Percentiles rank a stretch among this genome's conserved stretches.
These are phyloP conservation scores for Calonectria pseudoturangicola DNA, from an alignment of 2,329 filamentous ascomycete genomes.

Conservation along the genomic window DNA sequence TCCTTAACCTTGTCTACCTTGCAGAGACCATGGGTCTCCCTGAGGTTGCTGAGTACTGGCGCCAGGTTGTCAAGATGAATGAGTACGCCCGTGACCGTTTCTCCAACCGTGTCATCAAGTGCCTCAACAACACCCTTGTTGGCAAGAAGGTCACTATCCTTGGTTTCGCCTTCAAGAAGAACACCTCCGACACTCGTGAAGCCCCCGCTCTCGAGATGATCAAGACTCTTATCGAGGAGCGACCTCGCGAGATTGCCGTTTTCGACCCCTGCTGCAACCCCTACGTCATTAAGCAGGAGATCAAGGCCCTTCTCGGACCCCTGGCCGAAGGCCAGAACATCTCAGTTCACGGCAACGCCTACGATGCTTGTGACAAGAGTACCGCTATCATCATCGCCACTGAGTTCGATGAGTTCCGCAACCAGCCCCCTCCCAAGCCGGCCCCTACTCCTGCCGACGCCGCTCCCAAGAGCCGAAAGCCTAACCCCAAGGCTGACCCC, in stretches of 20 bases:
- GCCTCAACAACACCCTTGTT: constrained; percentile 80
- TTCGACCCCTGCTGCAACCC: constrained; percentile 80
- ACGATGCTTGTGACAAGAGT: constrained; percentile 69
- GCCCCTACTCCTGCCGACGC: constrained; percentile 53
- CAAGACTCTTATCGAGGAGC: constrained; percentile 78
- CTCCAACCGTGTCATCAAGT: constrained; percentile 77
- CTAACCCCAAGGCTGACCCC: constrained; percentile 66
- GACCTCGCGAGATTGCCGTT: constrained; percentile 77
- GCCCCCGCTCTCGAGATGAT: constrained; percentile 81
- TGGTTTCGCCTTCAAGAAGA: constrained; percentile 87
- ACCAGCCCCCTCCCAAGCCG: constrained; percentile 59
- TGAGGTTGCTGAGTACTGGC: constrained; percentile 86
- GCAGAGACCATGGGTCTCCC: constrained; percentile 81
- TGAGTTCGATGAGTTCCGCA: constrained; percentile 74
- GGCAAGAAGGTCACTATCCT: constrained; percentile 84
- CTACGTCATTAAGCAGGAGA: constrained; percentile 69
- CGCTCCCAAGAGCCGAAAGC: constrained; percentile 59
- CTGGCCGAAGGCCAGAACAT: constrained; percentile 65
- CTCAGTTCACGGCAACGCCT: constrained; percentile 68
- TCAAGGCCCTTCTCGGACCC: constrained; percentile 65
- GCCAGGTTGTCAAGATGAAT: constrained; percentile 84
- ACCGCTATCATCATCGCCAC: constrained; percentile 73
- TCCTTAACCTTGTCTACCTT: constrained; percentile 83
- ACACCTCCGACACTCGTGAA: constrained; percentile 85
- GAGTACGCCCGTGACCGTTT: constrained; percentile 84